Percentiles rank a stretch among this genome's conserved stretches.
These are phyloP conservation scores for Coniochaeta sp. DNA, from an alignment of 2,329 filamentous ascomycete species.

Conservation along the genomic window DNA sequence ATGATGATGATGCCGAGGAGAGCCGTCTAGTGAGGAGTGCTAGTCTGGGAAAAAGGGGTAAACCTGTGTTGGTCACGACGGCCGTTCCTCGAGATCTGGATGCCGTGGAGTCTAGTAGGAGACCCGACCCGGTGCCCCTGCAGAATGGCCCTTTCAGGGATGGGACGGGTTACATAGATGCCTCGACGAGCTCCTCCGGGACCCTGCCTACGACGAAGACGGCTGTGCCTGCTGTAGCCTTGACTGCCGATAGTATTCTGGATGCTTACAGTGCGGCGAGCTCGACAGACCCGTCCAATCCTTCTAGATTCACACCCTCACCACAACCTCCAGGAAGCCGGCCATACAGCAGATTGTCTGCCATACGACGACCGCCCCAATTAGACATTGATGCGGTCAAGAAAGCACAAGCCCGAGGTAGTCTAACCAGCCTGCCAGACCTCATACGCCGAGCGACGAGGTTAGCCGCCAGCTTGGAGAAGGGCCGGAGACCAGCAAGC, in stretches of 20 bases:
- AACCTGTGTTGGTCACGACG: constrained; percentile 46
- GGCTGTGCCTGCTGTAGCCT: constrained; percentile 12
- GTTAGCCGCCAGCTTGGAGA: constrained; percentile 80
- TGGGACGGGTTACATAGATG: constrained; percentile 38
- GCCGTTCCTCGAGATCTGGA: constrained; percentile 14
- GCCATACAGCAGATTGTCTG: constrained; percentile 41
- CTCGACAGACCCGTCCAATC: constrained; percentile 30
- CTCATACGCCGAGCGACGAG: constrained; percentile 82
- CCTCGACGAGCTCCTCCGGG: constrained; percentile 37
- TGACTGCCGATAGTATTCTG: constrained; percentile 39
- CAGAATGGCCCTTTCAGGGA: constrained; percentile 30
- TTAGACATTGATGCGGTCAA: constrained; percentile 77
- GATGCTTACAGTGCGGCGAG: constrained; percentile 43
- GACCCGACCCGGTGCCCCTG: constrained; percentile 28
- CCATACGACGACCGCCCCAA: constrained; percentile 58
- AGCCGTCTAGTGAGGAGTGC: constrained; percentile 52
- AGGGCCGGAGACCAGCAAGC: constrained; percentile 60
- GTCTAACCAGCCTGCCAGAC: constrained; percentile 85
- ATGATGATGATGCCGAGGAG: constrained; percentile 44
- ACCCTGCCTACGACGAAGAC: constrained; percentile 25
- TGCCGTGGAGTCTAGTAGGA: constrained; percentile 15
- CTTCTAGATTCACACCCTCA: constrained; percentile 12
- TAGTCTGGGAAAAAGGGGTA: constrained; percentile 53
- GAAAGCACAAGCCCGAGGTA: constrained; percentile 76
- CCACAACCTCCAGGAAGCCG: constrained; percentile 18